Evolutionary conservation across 225 moss, liverwort and hornwort species (phyloP).

Genomic region (Bryum argenteum): DNA sequence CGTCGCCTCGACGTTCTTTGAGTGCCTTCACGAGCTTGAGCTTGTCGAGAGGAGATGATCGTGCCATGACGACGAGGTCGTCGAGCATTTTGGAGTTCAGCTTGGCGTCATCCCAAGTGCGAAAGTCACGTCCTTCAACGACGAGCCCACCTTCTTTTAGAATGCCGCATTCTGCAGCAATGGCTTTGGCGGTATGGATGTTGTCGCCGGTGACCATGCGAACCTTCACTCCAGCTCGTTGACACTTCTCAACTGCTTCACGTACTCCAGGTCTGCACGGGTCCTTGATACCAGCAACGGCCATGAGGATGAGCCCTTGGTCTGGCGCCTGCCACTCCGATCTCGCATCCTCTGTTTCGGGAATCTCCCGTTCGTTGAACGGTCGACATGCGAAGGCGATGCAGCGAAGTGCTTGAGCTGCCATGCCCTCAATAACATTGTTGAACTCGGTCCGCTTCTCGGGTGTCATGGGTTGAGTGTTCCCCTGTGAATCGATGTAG

Average conservation of each 20-base stretch:
- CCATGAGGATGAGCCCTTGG: constrained; percentile 27
- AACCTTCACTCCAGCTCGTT: constrained; percentile 12
- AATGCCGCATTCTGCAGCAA: constrained; percentile 17
- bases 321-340: constrained; percentile 24
- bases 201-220: constrained; percentile 23
- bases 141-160: not conserved
- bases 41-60: constrained; percentile 14
- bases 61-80: constrained; percentile 1
- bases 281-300: constrained; percentile 40
- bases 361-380: constrained; percentile 18
- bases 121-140: constrained; percentile 7
- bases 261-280: constrained; percentile 33
- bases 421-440: constrained; percentile 29
- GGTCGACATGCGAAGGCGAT: constrained; percentile 40
- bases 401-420: constrained; percentile 39
- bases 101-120: constrained; percentile 10
- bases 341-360: constrained; percentile 21
- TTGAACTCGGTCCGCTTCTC: constrained; percentile 25
- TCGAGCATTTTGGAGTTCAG: not conserved
- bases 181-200: constrained; percentile 17
- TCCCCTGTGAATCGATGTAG: constrained; percentile 16
- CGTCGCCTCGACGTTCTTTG: constrained; percentile 3
- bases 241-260: constrained; percentile 7
- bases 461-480: not conserved
- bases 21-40: constrained; percentile 16